A percentile compares a stretch with the other conserved stretches of the same genome.
Conservation (phyloP, 2,329 filamentous ascomycete genomes). For the Penicillium occitanis region DNA sequence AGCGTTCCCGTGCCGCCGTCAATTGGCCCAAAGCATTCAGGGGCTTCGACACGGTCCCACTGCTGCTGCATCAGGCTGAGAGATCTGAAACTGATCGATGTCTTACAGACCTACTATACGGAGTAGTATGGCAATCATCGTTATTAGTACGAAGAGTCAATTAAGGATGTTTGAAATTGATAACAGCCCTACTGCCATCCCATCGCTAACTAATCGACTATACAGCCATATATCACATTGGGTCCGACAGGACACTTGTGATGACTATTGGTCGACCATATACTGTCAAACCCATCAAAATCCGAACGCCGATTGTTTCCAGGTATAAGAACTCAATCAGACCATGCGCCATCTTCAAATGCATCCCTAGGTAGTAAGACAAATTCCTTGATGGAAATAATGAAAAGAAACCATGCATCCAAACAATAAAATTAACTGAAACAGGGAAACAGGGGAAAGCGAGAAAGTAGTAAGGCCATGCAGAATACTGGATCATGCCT, state of each 20-base stretch:
- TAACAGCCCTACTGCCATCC: not conserved
- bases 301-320: not conserved
- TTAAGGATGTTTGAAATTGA: not conserved
- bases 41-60: not conserved
- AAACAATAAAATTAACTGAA: not conserved
- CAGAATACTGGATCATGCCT: not conserved
- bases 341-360: constrained; percentile 10
- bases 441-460: not conserved
- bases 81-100: constrained; percentile 12
- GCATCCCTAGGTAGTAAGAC: constrained; percentile 7
- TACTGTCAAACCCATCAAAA: not conserved
- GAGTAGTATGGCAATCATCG: not conserved
- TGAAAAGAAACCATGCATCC: not conserved
- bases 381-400: constrained; percentile 12
- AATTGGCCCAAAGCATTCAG: constrained; percentile 2
- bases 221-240: constrained; percentile 2
- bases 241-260: not conserved
- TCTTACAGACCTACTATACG: not conserved
- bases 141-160: not conserved
- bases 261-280: not conserved
- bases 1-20: not conserved
- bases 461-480: not conserved
- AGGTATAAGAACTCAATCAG: not conserved
- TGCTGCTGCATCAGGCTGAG: not conserved
- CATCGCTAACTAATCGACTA: not conserved